Conservation (phyloP, 1,284 basidiomycete genomes). For the Cryptococcus sp. region DNA sequence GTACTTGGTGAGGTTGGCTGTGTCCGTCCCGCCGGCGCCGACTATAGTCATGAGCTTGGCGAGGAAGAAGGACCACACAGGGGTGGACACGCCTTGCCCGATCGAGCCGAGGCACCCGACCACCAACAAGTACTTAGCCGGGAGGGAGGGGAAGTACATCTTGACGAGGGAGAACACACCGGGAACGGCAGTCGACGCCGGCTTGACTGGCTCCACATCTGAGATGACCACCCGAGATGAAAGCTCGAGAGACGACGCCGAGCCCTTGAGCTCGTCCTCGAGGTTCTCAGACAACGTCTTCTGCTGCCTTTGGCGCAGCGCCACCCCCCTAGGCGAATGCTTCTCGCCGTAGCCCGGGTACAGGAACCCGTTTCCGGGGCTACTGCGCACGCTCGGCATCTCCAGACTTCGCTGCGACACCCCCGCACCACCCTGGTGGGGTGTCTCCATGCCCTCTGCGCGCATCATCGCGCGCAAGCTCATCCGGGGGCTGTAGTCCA, state of each 20-base stretch:
- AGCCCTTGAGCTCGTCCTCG: constrained; percentile 25
- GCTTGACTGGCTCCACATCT: neutral
- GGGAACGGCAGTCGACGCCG: constrained; percentile 21
- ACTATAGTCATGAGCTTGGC: constrained; percentile 76
- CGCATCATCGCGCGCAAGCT: neutral
- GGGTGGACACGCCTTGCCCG: constrained; percentile 75
- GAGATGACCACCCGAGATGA: constrained; percentile 6
- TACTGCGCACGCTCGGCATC: neutral
- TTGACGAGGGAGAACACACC: constrained; percentile 57
- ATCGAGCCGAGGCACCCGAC: constrained; percentile 66
- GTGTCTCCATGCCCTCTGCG: neutral
- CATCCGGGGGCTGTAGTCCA: neutral
- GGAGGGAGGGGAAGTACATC: constrained; percentile 67
- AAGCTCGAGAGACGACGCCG: constrained; percentile 1
- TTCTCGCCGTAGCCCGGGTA: constrained; percentile 9
- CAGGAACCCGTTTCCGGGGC: neutral
- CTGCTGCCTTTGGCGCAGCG: constrained; percentile 8
- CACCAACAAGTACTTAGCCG: constrained; percentile 66
- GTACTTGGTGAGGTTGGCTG: constrained; percentile 57
- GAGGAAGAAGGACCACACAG: constrained; percentile 85
- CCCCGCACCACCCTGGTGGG: neutral
- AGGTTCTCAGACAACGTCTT: constrained; percentile 17
- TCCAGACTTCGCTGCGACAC: neutral
- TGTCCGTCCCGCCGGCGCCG: constrained; percentile 63
- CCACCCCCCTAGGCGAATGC: neutral